These are phyloP conservation scores for Verticillium dahliae DNA, from an alignment of 2,329 filamentous ascomycete species.

Conservation along the genomic window DNA sequence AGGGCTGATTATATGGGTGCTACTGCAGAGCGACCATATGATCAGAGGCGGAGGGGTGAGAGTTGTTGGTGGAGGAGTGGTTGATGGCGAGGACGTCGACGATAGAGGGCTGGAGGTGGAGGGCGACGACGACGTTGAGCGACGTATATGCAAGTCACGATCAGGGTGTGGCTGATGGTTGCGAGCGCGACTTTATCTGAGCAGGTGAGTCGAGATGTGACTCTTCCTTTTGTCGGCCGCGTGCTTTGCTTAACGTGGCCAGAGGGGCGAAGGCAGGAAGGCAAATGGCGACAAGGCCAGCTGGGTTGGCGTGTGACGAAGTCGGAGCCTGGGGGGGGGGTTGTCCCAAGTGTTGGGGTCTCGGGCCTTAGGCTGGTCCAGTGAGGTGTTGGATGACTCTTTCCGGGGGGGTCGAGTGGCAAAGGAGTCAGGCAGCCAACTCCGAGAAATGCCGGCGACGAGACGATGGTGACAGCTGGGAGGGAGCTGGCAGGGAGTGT, in stretches of 20 bases:
- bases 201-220: constrained; percentile 10
- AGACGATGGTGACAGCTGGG: not conserved
- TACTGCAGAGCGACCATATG: constrained; percentile 21
- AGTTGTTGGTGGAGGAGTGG: constrained; percentile 3
- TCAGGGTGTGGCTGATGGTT: constrained; percentile 8
- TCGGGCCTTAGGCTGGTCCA: not conserved
- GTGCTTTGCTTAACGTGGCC: constrained; percentile 12
- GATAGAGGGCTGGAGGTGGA: not conserved
- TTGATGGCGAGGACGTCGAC: constrained; percentile 2
- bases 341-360: constrained; percentile 7
- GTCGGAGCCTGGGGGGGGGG: constrained; percentile 14
- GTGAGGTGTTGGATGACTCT: constrained; percentile 16
- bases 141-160: constrained; percentile 1
- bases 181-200: constrained; percentile 10
- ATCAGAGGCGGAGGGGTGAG: constrained; percentile 9
- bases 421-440: constrained; percentile 25
- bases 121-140: not conserved
- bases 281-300: not conserved
- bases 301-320: constrained; percentile 11
- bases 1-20: constrained; percentile 22
- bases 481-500: not conserved
- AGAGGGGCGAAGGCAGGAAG: constrained; percentile 11
- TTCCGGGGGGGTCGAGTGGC: constrained; percentile 16
- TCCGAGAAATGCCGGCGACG: constrained; percentile 21
- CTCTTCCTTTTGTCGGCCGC: constrained; percentile 10